Evolutionary conservation across 2,329 filamentous ascomycete species (phyloP).

Genomic region (Herpotrichia juniperi): DNA sequence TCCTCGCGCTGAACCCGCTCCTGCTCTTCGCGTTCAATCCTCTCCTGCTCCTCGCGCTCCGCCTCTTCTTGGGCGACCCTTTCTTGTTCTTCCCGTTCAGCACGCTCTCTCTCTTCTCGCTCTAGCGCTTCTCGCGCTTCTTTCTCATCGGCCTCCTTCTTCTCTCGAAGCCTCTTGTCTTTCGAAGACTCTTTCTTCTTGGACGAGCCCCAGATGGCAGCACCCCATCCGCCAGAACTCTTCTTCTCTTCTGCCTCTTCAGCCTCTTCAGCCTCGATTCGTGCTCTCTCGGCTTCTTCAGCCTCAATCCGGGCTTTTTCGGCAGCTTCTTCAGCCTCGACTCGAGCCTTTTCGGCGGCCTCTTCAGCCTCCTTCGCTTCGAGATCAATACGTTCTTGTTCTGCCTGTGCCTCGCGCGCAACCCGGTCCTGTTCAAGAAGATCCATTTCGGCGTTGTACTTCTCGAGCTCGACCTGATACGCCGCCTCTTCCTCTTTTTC

Average conservation of each 20-base stretch:
- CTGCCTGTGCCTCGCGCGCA: conserved; percentile 12
- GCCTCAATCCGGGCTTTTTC: conserved; percentile 1
- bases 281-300: conserved; percentile 15
- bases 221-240: conserved; percentile 10
- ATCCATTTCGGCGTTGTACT: conserved; percentile 19
- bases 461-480: conserved; percentile 19
- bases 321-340: conserved; percentile 4
- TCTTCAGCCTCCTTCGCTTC: conserved; percentile 37
- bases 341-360: conserved; percentile 8
- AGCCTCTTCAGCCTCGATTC: conserved; percentile 10
- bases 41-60: conserved; percentile 23
- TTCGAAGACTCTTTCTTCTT: conserved; percentile 22
- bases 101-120: conserved; percentile 29
- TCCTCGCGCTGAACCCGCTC: conserved; percentile 18
- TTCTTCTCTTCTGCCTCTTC: conserved; percentile 1
- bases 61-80: conserved; percentile 21
- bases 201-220: conserved; percentile 7
- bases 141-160: conserved; percentile 7
- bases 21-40: too few species aligned
- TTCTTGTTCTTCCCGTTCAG: conserved; percentile 11
- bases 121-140: conserved; percentile 21
- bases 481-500: conserved; percentile 22
- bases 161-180: conserved; percentile 11
- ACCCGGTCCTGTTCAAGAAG: conserved; percentile 19
- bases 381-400: conserved; percentile 48